Evolutionary conservation across 495 filamentous ascomycete genomes (phyloP).

Genomic region (Penicillium atrosanguineum): DNA sequence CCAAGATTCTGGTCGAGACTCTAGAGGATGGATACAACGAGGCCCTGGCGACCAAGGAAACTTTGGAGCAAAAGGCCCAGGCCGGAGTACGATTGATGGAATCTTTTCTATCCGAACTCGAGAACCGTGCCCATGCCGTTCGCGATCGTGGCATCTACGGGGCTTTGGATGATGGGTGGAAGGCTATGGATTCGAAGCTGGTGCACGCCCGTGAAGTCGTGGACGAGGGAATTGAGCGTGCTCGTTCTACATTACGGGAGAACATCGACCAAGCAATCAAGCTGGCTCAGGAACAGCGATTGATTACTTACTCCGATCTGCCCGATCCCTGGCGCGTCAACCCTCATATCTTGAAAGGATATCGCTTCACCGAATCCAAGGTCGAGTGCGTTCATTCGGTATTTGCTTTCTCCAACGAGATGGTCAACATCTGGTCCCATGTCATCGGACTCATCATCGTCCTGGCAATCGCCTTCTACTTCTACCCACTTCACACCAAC

Average conservation of each 20-base stretch:
- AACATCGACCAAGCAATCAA: constrained; percentile 76
- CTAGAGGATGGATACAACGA: constrained; percentile 89
- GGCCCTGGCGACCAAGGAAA: constrained; percentile 79
- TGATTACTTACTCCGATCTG: constrained; percentile 86
- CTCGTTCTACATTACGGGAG: constrained; percentile 71
- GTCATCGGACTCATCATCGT: constrained; percentile 82
- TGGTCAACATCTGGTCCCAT: constrained; percentile 98
- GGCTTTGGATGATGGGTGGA: constrained; percentile 64
- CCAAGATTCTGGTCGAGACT: constrained; percentile 88
- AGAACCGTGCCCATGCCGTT: constrained; percentile 74
- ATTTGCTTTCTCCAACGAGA: constrained; percentile 84
- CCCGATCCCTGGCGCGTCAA: constrained; percentile 93
- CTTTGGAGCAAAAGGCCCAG: constrained; percentile 86
- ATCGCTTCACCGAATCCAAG: constrained; percentile 89
- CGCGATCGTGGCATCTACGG: constrained; percentile 58
- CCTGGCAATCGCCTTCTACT: constrained; percentile 89
- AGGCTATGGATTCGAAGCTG: constrained; percentile 70
- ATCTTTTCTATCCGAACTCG: constrained; percentile 75
- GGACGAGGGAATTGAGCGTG: constrained; percentile 80
- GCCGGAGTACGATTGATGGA: constrained; percentile 86
- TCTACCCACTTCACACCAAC: constrained; percentile 84
- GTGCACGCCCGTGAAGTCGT: constrained; percentile 75
- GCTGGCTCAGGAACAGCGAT: constrained; percentile 73
- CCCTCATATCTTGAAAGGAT: constrained; percentile 85
- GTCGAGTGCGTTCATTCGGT: constrained; percentile 80